Conservation (phyloP, 768 basidiomycete genomes). For the Roridomyces roridus region DNA sequence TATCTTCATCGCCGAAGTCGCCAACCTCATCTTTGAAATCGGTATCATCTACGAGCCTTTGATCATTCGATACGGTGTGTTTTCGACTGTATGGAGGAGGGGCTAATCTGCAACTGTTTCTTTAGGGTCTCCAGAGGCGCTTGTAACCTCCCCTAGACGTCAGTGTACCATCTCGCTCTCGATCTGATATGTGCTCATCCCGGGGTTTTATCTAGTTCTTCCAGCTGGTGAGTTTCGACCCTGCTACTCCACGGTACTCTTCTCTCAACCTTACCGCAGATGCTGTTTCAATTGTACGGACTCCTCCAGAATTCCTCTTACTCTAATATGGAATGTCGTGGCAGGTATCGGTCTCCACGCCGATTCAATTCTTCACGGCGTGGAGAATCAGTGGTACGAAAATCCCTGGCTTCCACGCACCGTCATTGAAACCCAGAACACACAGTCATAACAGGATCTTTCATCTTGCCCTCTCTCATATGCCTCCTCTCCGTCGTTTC, state of each 20-base stretch:
- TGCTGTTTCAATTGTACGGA: not conserved
- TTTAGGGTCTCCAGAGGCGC: conserved; percentile 10
- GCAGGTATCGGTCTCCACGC: conserved; percentile 16
- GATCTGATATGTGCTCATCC: not conserved
- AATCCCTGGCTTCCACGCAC: no score
- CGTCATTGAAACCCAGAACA: not conserved
- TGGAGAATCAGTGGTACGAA: conserved; percentile 20
- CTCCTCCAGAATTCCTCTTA: not conserved
- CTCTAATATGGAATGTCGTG: not conserved
- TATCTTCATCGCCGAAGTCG: conserved; percentile 13
- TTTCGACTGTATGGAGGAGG: no score
- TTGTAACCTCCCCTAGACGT: conserved; percentile 16
- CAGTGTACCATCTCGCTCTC: not conserved
- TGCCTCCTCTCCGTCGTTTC: conserved; percentile 13
- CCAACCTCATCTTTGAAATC: conserved; percentile 13
- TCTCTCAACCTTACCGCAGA: not conserved
- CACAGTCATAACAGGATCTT: conserved; percentile 18
- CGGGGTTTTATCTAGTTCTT: conserved; percentile 6
- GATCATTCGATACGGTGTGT: conserved; percentile 20
- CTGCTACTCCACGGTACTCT: not conserved
- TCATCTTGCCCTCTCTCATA: conserved; percentile 9
- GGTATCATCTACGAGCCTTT: conserved; percentile 23
- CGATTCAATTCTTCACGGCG: conserved; percentile 22
- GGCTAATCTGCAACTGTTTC: not conserved
- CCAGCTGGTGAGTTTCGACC: conserved; percentile 13